These are phyloP conservation scores for Pontederia paniculata DNA, from an alignment of 176 grass and related monocot species.

Conservation along the genomic window DNA sequence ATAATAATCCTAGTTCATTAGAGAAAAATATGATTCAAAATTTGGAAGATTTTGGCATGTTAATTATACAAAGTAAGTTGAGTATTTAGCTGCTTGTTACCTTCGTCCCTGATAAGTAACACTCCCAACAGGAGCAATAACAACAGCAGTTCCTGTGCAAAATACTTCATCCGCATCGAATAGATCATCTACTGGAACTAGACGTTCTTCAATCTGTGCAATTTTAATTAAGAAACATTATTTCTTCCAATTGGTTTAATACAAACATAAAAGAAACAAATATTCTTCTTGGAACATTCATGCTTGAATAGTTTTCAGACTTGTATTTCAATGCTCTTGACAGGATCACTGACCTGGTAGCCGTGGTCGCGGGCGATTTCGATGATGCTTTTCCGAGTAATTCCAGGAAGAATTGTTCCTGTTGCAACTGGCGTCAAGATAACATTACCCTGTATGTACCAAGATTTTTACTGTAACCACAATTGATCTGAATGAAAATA, in stretches of 20 bases:
- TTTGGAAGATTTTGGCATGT: too few relatives aligned
- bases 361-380: conserved; percentile 54
- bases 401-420: conserved; percentile 77
- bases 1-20: too few relatives aligned
- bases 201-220: conserved; percentile 56
- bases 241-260: neutral
- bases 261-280: neutral
- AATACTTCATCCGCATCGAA: conserved; percentile 69
- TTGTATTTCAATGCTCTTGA: neutral
- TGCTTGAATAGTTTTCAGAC: neutral
- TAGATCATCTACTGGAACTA: conserved; percentile 61
- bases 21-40: too few relatives aligned
- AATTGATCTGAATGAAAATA: neutral
- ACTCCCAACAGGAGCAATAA: conserved; percentile 51
- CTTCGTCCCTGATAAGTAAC: conserved; percentile 49
- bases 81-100: conserved; percentile 25
- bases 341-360: conserved; percentile 38
- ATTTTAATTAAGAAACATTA: neutral
- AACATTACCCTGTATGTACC: conserved; percentile 24
- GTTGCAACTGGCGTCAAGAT: conserved; percentile 46
- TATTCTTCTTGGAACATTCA: neutral
- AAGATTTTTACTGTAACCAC: conserved; percentile 2
- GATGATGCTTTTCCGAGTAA: conserved; percentile 89
- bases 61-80: too few relatives aligned
- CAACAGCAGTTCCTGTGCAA: conserved; percentile 90